Conservation (phyloP, 192 early-diverging fungal species). For the Jimgerdemannia lactiflua region DNA sequence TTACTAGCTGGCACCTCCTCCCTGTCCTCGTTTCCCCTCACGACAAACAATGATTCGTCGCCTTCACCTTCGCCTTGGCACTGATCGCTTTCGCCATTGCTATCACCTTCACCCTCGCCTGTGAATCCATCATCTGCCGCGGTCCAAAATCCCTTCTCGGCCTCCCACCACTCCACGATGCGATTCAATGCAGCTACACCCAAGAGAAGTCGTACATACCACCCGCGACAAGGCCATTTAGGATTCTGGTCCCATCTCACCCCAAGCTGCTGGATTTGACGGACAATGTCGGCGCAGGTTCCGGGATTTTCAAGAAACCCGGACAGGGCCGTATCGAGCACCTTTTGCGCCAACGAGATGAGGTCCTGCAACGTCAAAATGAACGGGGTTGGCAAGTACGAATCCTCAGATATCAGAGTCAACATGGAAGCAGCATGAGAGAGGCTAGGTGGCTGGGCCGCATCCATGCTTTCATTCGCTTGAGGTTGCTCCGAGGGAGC, state of each 20-base stretch:
- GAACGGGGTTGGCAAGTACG: slow-evolving; percentile 51
- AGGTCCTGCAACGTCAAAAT: slow-evolving; percentile 63
- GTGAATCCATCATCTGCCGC: background rate
- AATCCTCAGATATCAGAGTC: slow-evolving; percentile 47
- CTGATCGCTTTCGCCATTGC: background rate
- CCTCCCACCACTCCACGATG: slow-evolving; percentile 78
- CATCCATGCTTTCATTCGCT: background rate
- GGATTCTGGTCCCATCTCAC: slow-evolving; percentile 61
- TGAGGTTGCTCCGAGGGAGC: background rate
- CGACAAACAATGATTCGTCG: background rate
- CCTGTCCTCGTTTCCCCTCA: background rate
- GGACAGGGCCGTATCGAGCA: slow-evolving; percentile 64
- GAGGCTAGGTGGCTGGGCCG: background rate
- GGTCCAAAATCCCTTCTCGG: slow-evolving; percentile 68
- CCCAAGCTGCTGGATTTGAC: slow-evolving; percentile 57
- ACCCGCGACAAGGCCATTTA: slow-evolving; percentile 57
- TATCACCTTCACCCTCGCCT: background rate
- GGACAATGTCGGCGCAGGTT: slow-evolving; percentile 55
- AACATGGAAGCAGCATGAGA: slow-evolving; percentile 12
- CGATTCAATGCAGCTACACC: slow-evolving; percentile 73
- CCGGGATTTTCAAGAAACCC: slow-evolving; percentile 59
- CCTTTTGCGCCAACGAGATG: slow-evolving; percentile 65
- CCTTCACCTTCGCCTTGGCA: background rate
- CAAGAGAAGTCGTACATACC: slow-evolving; percentile 65
- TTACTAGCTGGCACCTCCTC: slow-evolving; percentile 3